These are phyloP conservation scores for Xylaria sp. DNA, from an alignment of 2,329 filamentous ascomycete genomes.

Conservation along the genomic window DNA sequence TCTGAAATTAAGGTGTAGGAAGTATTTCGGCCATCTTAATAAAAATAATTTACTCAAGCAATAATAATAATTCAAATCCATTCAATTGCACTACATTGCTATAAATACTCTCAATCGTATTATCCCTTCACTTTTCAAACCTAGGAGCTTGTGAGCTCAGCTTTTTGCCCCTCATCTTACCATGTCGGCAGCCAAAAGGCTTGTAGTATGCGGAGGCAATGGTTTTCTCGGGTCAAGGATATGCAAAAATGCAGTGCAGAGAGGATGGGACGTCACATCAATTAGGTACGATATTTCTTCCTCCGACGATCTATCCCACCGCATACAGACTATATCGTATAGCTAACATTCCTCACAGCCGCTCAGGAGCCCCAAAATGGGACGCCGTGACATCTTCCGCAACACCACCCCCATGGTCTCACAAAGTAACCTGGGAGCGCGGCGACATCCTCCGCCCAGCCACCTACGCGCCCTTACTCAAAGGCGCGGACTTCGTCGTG, in stretches of 20 bases:
- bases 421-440: slow-evolving; percentile 85
- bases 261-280: slow-evolving; percentile 92
- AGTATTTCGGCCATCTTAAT: background rate
- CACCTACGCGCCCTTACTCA: slow-evolving; percentile 81
- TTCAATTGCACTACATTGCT: background rate
- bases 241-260: slow-evolving; percentile 85
- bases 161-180: background rate
- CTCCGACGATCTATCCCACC: background rate
- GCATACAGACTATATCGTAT: background rate
- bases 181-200: slow-evolving; percentile 74
- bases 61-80: background rate
- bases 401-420: slow-evolving; percentile 81
- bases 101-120: background rate
- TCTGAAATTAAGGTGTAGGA: background rate
- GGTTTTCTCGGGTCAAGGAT: slow-evolving; percentile 91
- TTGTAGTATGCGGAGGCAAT: slow-evolving; percentile 93
- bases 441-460: slow-evolving; percentile 87
- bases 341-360: slow-evolving; percentile 63
- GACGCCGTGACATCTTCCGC: slow-evolving; percentile 77
- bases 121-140: slow-evolving; percentile 26
- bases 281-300: slow-evolving; percentile 72
- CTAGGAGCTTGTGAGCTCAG: slow-evolving; percentile 6
- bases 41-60: background rate
- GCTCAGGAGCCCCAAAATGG: slow-evolving; percentile 91
- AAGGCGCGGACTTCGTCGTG: slow-evolving; percentile 83